These are phyloP conservation scores for Tarenaya hassleriana DNA, from an alignment of 345 rosid species.

Conservation along the genomic window DNA sequence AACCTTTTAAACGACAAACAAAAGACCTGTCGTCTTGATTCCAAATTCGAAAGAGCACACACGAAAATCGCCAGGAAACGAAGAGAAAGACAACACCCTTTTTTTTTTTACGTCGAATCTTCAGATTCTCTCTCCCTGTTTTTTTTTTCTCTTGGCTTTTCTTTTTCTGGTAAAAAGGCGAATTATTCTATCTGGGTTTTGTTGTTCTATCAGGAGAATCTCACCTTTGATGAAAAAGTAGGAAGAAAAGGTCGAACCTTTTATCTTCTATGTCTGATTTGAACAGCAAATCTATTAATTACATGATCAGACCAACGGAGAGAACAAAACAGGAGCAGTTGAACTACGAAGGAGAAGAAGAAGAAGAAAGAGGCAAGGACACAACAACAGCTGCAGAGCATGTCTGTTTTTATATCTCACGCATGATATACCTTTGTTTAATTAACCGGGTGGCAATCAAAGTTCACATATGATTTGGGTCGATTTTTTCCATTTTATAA, in stretches of 20 bases:
- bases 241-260: slow-evolving; percentile 18
- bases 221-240: neutral
- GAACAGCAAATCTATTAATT: neutral
- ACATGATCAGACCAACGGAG: slow-evolving; percentile 13
- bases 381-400: slow-evolving; percentile 44
- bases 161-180: slow-evolving; percentile 5
- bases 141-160: too few relatives aligned
- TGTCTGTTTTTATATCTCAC: slow-evolving; percentile 39
- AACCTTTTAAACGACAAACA: slow-evolving; percentile 11
- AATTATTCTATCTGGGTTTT: slow-evolving; percentile 3
- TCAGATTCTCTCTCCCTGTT: slow-evolving; percentile 9
- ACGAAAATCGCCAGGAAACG: neutral
- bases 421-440: too few relatives aligned
- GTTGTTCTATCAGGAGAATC: too few relatives aligned
- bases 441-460: slow-evolving; percentile 9
- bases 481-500: too few relatives aligned
- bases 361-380: slow-evolving; percentile 35
- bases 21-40: slow-evolving; percentile 20
- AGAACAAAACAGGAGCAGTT: slow-evolving; percentile 18
- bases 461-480: too few relatives aligned
- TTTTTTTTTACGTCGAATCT: slow-evolving; percentile 11
- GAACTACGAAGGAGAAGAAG: slow-evolving; percentile 13
- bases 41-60: slow-evolving; percentile 7
- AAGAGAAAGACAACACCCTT: slow-evolving; percentile 10
- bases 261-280: slow-evolving; percentile 8